phyloP scores from a whole-genome alignment of 148 eudicot species.

The Bassia scoparia region DNA sequence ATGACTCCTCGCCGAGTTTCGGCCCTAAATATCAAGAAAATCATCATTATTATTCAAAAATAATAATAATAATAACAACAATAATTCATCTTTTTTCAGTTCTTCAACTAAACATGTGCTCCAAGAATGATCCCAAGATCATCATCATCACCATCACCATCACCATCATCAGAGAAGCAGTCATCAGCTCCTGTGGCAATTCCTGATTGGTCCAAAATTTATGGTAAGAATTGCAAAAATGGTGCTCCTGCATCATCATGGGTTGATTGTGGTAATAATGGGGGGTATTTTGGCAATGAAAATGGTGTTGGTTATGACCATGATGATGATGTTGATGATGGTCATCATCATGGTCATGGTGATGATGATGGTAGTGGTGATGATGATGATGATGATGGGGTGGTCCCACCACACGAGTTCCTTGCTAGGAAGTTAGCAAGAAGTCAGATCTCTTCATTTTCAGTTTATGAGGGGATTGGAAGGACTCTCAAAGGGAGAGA shows the following conservation, averaged over 20 bases:
- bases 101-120: constrained; percentile 16
- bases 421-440: constrained; percentile 63
- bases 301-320: neutral
- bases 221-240: constrained; percentile 20
- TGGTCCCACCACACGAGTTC: constrained; percentile 85
- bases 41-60: constrained; percentile 20
- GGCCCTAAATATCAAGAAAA: too few relatives aligned
- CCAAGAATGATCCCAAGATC: constrained; percentile 57
- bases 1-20: too few relatives aligned
- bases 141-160: constrained; percentile 22
- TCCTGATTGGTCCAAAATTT: constrained; percentile 62
- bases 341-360: constrained; percentile 6
- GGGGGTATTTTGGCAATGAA: neutral
- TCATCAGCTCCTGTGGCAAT: constrained; percentile 62
- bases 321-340: neutral
- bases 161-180: constrained; percentile 22
- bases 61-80: too few relatives aligned
- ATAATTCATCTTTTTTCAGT: constrained; percentile 15
- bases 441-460: constrained; percentile 58
- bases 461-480: constrained; percentile 82
- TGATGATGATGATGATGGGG: constrained; percentile 42
- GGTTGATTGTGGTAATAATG: constrained; percentile 16
- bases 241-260: constrained; percentile 12
- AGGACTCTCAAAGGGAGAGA: constrained; percentile 93
- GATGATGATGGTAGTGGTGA: constrained; percentile 24